These are phyloP conservation scores for Capsicum baccatum DNA, from an alignment of 257 asterid genomes.

Conservation along the genomic window DNA sequence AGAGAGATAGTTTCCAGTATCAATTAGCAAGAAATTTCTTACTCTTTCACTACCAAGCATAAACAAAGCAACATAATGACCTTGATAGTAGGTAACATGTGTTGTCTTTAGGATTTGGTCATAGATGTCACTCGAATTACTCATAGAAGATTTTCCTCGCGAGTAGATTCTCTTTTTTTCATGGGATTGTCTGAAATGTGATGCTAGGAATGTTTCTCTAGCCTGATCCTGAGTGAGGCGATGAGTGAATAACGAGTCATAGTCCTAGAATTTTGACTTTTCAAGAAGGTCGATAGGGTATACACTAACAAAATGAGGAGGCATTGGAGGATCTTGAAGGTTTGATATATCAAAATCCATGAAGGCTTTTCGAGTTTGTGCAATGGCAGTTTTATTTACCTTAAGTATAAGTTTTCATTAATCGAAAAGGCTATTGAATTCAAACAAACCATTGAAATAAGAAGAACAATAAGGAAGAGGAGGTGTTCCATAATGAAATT, in stretches of 20 bases:
- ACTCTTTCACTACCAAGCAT: neutral
- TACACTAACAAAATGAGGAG: too few species aligned
- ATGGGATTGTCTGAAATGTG: neutral
- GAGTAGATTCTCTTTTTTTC: too few species aligned
- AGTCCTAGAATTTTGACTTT: too few species aligned
- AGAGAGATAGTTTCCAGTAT: neutral
- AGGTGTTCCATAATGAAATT: neutral
- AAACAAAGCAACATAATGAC: neutral
- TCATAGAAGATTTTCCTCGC: too few species aligned
- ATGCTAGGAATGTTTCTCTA: neutral
- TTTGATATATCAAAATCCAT: constrained; percentile 10
- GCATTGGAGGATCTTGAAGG: neutral
- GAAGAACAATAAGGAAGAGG: neutral
- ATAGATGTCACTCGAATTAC: neutral
- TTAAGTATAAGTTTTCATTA: neutral
- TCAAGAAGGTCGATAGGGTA: too few species aligned
- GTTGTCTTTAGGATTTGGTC: neutral
- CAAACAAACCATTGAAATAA: neutral
- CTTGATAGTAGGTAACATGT: neutral
- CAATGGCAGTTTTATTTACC: neutral
- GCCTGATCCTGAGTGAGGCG: neutral
- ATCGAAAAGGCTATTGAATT: neutral
- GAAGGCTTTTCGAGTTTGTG: constrained; percentile 1
- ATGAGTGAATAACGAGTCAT: neutral
- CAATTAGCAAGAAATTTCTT: neutral